Base-by-base conservation (phyloP, 306 rosid genomes). In the Ceratonia siliqua region DNA sequence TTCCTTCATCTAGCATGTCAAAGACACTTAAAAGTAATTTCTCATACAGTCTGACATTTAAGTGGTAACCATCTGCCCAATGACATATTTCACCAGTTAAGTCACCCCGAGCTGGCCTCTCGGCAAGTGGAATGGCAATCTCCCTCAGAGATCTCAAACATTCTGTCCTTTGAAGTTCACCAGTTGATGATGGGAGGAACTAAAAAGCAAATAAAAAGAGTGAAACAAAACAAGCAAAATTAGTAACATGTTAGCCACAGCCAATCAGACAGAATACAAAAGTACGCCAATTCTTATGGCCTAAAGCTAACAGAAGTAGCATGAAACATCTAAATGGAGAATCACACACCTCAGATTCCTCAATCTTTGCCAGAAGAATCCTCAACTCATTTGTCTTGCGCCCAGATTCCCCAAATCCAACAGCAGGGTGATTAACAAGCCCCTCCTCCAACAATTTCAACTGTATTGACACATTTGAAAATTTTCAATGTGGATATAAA, bases 61-160 rank as follows among this genome's bases (percentile, higher is more conserved):
- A 80, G 82, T 82, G 92, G 88, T 92, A 94, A 72, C 99, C 99
- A 83, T 92, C 99, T 35, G 97, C 90, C 99, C 99, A 94, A 70
- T 94, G 99, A 78, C 99, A 94, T 71, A 94, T 93, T 92, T 94
- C 97, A 65, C 99, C 99, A 24, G 99, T 94, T 76, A 94, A 86
- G 85, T 94, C 99, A 58, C 97, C 99, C 70, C 99, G 89, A 77
- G 97, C 95, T 52, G 99, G 96, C 85, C 99, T 88, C 87, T 94
- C 99, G 9, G 96, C 96, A 56, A 90, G 93, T 79, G 93, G 91
- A 83, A 85, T 78, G 63, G 88, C 87, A 82, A 92, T 82, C 80
- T 92, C 99, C 84, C 92, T 86, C 46, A 94, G 85, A 71, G 96
- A 87, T 82, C 92, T 90, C 88, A 94, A 85, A 88, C 97, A 87